Evolutionary conservation across 2,329 filamentous ascomycete species (phyloP).

Genomic region (Coccinonectria pachysandricola): DNA sequence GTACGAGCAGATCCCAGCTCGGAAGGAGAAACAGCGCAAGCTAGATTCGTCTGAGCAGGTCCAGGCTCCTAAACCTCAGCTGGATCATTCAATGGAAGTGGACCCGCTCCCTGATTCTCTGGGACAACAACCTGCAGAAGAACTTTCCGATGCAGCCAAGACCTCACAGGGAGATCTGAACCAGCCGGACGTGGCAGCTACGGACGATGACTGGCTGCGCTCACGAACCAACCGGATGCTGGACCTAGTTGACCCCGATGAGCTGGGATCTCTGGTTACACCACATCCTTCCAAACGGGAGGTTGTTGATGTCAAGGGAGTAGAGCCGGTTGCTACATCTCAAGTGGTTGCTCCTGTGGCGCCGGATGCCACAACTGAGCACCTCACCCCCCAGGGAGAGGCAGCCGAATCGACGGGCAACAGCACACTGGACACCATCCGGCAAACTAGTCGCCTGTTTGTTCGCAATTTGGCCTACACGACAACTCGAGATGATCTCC

Average conservation of each 20-base stretch:
- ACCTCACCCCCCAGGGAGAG: slow-evolving; percentile 16
- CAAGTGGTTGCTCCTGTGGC: slow-evolving; percentile 7
- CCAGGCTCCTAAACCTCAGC: slow-evolving; percentile 9
- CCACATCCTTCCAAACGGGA: slow-evolving; percentile 9
- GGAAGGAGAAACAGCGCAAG: slow-evolving; percentile 36
- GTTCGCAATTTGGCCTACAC: slow-evolving; percentile 81
- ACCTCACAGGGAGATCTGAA: slow-evolving; percentile 12
- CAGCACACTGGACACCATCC: slow-evolving; percentile 37
- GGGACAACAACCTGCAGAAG: slow-evolving; percentile 6
- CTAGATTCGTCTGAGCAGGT: slow-evolving; percentile 18
- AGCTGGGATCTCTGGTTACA: slow-evolving; percentile 24
- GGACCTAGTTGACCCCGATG: slow-evolving; percentile 70
- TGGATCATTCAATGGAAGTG: slow-evolving; percentile 11
- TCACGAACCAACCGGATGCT: slow-evolving; percentile 79
- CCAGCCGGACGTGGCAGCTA: slow-evolving; percentile 33
- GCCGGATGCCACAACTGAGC: slow-evolving; percentile 12
- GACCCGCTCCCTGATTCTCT: slow-evolving; percentile 5
- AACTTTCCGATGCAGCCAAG: slow-evolving; percentile 14
- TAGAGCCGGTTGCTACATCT: slow-evolving; percentile 8
- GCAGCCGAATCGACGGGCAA: slow-evolving; percentile 19
- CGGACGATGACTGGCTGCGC: slow-evolving; percentile 85
- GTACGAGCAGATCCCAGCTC: slow-evolving; percentile 55
- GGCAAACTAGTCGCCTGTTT: slow-evolving; percentile 69
- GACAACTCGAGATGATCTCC: slow-evolving; percentile 66
- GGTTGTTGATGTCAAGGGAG: slow-evolving; percentile 10